These are phyloP conservation scores for Zopfochytrium polystomum DNA, from an alignment of 371 early-diverging fungal species.

Conservation along the genomic window DNA sequence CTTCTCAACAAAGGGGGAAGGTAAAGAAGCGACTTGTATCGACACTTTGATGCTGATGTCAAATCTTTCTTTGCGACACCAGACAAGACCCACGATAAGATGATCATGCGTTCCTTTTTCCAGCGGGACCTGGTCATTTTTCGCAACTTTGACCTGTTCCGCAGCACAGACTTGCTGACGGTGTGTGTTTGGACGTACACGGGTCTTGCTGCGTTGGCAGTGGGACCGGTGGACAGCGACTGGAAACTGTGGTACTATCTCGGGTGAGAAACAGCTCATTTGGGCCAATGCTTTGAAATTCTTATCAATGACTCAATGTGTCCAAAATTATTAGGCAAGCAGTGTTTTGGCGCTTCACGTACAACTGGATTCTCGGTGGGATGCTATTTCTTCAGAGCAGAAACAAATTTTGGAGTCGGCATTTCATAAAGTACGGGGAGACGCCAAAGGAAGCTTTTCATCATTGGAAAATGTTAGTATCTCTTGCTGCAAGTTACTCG, in stretches of 20 bases:
- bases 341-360: constrained; percentile 80
- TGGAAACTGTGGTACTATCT: constrained; percentile 42
- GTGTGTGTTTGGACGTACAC: constrained; percentile 72
- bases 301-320: background rate
- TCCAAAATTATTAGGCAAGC: constrained; percentile 55
- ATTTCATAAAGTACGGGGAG: constrained; percentile 89
- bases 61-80: too few relatives aligned
- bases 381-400: constrained; percentile 75
- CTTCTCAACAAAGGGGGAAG: constrained; percentile 25
- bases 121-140: constrained; percentile 84
- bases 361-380: constrained; percentile 74
- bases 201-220: constrained; percentile 61
- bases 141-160: constrained; percentile 82
- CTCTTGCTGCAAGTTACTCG: background rate
- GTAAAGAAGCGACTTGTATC: constrained; percentile 6
- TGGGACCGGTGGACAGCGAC: constrained; percentile 33
- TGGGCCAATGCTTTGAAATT: constrained; percentile 41
- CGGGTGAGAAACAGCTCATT: constrained; percentile 22
- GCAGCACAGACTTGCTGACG: constrained; percentile 77
- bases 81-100: too few relatives aligned
- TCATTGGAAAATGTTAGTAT: constrained; percentile 82
- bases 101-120: constrained; percentile 57
- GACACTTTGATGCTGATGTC: background rate
- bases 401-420: constrained; percentile 78
- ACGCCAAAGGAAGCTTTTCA: constrained; percentile 81